Base-by-base conservation (phyloP, 2,329 filamentous ascomycete species). In the Blastomyces parvus region DNA sequence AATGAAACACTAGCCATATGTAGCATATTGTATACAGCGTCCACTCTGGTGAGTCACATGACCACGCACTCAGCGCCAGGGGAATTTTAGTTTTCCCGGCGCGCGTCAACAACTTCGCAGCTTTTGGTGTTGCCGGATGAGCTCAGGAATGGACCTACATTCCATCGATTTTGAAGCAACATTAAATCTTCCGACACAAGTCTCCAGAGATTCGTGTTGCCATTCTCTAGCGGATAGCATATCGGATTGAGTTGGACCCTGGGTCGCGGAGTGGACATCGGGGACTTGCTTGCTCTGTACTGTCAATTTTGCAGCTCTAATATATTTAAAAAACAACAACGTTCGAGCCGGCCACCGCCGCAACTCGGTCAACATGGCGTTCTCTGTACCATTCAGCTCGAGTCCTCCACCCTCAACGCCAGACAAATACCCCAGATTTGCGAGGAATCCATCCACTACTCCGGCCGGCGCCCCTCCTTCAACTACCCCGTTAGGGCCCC, bases 401-500 rank as follows among this genome's bases (percentile, higher is more conserved):
- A 75, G 72, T 36, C 71, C 74, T 33, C 40, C 25, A 7, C 74
- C 75, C 2, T 73, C 75, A 25, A 78, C 76, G 2, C 76, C 76
- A 14, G 74, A 70, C 22, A 77, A 74, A 66, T 71, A 71, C 30
- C 71, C 72, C 56, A 74, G 73, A 61, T 68, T 75, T 6, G 71
- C 73, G 63, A 73, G 73, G 63, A 72, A 77, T 66, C 76, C 81
- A 55, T 85, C 84, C 6, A 84, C 82, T 25, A 86, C 84, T 19
- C 84, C 84, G 61, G 82, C 81, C 57, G 83, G 82, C 40, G 78
- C 76, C 64, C 74, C 76, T 33, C 72, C 73, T 65, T 84, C 83
- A n/a, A 84, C 83, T 62, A 85, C 83, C 27, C 83, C 83, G 40
- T 77, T 79, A 63, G 83, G 81, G 2, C 82, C 82, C 40, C 62